Evolutionary conservation across 2,329 filamentous ascomycete species (phyloP).

Genomic region (Xylaria digitata): DNA sequence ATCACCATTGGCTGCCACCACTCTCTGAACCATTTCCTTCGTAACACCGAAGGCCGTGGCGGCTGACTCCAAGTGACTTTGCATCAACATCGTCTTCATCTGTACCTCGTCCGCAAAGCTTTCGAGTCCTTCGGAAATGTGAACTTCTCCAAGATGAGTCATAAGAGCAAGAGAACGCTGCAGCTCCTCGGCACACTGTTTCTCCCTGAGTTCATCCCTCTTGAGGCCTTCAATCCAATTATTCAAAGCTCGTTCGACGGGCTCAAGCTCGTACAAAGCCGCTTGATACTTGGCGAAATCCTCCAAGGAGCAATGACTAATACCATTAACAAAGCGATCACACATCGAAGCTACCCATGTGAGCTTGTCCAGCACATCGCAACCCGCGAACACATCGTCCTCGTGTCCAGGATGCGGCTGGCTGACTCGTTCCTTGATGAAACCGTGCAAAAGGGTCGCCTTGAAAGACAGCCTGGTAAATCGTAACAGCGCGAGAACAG

Average conservation of each 20-base stretch:
- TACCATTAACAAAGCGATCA: conserved; percentile 82
- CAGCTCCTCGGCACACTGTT: conserved; percentile 82
- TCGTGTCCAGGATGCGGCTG: conserved; percentile 75
- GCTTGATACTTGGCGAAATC: conserved; percentile 83
- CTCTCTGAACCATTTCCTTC: conserved; percentile 74
- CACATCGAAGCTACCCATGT: conserved; percentile 86
- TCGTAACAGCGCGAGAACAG: conserved; percentile 86
- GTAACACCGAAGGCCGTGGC: conserved; percentile 58
- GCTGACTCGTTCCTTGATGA: conserved; percentile 82
- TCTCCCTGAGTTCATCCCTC: conserved; percentile 85
- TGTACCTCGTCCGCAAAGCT: conserved; percentile 82
- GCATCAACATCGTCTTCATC: conserved; percentile 80
- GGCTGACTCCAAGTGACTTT: conserved; percentile 83
- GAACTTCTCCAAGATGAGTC: conserved; percentile 84
- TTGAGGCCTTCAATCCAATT: conserved; percentile 87
- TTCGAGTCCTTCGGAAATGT: conserved; percentile 76
- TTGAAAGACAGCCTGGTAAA: conserved; percentile 93
- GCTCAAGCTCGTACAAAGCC: conserved; percentile 87
- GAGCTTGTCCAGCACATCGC: conserved; percentile 86
- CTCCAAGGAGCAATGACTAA: conserved; percentile 80
- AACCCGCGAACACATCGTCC: conserved; percentile 82
- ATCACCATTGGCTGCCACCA: conserved; percentile 66
- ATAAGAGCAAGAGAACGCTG: conserved; percentile 87
- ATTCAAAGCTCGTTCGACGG: conserved; percentile 89
- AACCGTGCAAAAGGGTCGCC: conserved; percentile 78